Evolutionary conservation across 495 filamentous ascomycete species (phyloP).

Genomic region (Penicillium paradoxum): DNA sequence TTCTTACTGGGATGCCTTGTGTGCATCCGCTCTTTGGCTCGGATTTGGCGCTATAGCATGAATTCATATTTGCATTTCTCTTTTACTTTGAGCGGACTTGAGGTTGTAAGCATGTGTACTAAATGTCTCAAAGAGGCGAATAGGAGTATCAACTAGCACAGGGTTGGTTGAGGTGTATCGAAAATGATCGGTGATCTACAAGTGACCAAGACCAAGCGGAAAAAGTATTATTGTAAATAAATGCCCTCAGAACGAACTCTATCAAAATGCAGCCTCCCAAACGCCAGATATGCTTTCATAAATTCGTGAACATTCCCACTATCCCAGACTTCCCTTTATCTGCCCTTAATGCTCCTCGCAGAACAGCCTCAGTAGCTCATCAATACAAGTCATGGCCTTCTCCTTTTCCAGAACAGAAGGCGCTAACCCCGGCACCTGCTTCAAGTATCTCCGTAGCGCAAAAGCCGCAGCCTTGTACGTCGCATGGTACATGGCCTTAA

Average conservation of each 20-base stretch:
- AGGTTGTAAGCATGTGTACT: not conserved
- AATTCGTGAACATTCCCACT: conserved; percentile 12
- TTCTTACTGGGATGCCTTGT: conserved; percentile 6
- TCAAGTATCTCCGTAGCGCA: conserved; percentile 50
- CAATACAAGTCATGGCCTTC: conserved; percentile 44
- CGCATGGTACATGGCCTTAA: conserved; percentile 62
- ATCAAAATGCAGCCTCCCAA: not conserved
- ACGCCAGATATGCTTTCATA: conserved; percentile 10
- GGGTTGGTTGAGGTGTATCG: no score
- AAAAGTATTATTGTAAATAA: no score
- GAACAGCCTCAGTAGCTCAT: conserved; percentile 42
- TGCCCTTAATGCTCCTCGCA: conserved; percentile 37
- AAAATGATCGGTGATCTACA: no score
- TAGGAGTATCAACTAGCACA: no score
- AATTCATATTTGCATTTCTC: conserved; percentile 8
- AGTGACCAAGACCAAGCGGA: no score
- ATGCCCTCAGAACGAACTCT: no score
- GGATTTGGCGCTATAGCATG: conserved; percentile 15
- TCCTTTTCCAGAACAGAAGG: conserved; percentile 35
- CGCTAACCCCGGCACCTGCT: conserved; percentile 12
- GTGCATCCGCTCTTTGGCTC: conserved; percentile 11
- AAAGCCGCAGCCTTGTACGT: conserved; percentile 58
- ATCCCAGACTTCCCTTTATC: not conserved
- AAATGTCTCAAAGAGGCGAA: not conserved
- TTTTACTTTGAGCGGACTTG: not conserved